Percentiles rank a stretch among this genome's conserved stretches.
These are phyloP conservation scores for Backusella sp. DNA, from an alignment of 192 early-diverging fungal species.

Conservation along the genomic window DNA sequence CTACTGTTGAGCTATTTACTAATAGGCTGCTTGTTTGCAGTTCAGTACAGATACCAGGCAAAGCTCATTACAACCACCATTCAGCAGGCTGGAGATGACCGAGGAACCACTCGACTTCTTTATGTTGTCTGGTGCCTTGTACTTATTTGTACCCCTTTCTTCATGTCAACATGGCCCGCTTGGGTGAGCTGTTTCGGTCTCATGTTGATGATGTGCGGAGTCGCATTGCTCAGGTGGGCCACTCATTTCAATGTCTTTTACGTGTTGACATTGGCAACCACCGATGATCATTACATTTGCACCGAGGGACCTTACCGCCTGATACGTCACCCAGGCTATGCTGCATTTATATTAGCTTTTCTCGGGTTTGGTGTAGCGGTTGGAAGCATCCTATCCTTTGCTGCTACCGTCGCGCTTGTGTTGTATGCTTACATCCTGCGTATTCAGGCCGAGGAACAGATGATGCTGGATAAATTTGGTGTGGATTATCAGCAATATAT, in stretches of 20 bases:
- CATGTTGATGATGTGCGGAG: conserved; percentile 19
- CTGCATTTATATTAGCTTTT: conserved; percentile 28
- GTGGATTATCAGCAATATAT: conserved; percentile 37
- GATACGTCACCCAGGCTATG: conserved; percentile 34
- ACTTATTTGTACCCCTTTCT: not conserved
- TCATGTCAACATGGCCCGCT: not conserved
- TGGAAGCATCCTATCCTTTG: conserved; percentile 11
- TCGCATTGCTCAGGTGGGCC: conserved; percentile 22
- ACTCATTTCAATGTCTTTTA: conserved; percentile 34
- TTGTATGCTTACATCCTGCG: conserved; percentile 19
- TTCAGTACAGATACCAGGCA: not conserved
- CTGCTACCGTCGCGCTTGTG: conserved; percentile 7
- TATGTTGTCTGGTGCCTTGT: not conserved
- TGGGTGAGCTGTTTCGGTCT: conserved; percentile 28
- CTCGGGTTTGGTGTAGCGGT: conserved; percentile 27
- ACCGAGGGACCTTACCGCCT: conserved; percentile 31
- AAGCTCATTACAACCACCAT: conserved; percentile 2
- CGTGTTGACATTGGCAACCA: conserved; percentile 16
- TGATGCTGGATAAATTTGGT: conserved; percentile 31
- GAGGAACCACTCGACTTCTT: conserved; percentile 13
- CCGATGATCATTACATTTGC: conserved; percentile 29
- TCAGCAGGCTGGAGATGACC: conserved; percentile 23
- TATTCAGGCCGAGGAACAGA: conserved; percentile 29
- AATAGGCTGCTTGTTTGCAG: not conserved
- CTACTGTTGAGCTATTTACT: not conserved